Evolutionary conservation across 306 rosid species (phyloP).

Genomic region (Prinsepia uniflora): DNA sequence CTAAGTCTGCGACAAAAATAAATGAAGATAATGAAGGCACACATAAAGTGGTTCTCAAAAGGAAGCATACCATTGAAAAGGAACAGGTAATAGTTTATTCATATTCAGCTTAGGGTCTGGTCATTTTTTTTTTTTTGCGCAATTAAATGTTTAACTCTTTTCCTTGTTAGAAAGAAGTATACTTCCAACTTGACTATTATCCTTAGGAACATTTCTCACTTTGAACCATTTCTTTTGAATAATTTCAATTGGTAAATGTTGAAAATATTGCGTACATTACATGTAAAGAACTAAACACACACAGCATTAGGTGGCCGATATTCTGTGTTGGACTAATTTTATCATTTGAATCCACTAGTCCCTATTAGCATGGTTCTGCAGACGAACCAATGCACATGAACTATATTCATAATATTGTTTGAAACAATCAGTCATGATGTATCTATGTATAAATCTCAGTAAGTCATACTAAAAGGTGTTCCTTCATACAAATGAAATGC

Average conservation of each 20-base stretch:
- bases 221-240: background rate
- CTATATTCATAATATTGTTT: background rate
- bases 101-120: background rate
- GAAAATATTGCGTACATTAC: background rate
- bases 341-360: background rate
- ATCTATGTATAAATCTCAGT: background rate
- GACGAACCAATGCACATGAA: background rate
- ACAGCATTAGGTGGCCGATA: background rate
- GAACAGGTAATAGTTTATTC: conserved; percentile 33
- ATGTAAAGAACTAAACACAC: background rate
- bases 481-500: background rate
- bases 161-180: background rate
- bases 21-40: conserved; percentile 26
- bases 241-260: background rate
- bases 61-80: conserved; percentile 25
- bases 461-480: background rate
- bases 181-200: background rate
- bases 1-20: conserved; percentile 28
- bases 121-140: background rate
- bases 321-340: background rate
- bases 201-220: background rate
- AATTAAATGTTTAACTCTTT: background rate
- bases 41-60: conserved; percentile 33
- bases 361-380: background rate
- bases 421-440: background rate